Evolutionary conservation across 1,284 basidiomycete genomes (phyloP).

Genomic region (Cerioporus squamosus): DNA sequence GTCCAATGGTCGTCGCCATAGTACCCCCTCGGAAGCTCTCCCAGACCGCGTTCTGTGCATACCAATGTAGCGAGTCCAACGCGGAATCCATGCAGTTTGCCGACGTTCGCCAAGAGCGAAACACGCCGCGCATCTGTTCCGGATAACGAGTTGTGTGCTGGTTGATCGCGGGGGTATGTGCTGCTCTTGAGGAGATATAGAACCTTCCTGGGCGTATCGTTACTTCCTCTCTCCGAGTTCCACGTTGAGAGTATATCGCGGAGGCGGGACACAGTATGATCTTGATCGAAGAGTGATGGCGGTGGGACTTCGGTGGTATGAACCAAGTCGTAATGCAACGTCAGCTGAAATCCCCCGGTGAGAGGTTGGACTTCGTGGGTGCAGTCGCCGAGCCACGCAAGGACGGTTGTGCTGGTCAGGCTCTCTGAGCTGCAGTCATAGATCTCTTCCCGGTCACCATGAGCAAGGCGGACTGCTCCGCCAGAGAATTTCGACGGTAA

Average conservation of each 20-base stretch:
- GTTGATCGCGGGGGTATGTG: too few species aligned
- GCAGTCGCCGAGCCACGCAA: slow-evolving; percentile 42
- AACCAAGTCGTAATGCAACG: too few species aligned
- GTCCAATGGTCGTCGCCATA: neutral
- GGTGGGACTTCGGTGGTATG: too few species aligned
- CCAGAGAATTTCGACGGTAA: slow-evolving; percentile 49
- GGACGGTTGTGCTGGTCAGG: slow-evolving; percentile 37
- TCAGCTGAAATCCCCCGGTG: too few species aligned
- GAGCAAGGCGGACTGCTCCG: slow-evolving; percentile 45
- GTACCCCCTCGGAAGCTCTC: neutral
- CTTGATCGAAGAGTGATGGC: too few species aligned
- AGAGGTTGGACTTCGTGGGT: too few species aligned
- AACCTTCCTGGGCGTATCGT: too few species aligned
- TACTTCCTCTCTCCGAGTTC: too few species aligned
- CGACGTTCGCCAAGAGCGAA: slow-evolving; percentile 47
- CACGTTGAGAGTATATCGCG: too few species aligned
- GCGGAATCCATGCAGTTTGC: neutral
- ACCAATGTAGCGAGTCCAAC: slow-evolving; percentile 22
- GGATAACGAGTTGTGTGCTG: too few species aligned
- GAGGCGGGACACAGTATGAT: too few species aligned
- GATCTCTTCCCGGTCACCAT: slow-evolving; percentile 33
- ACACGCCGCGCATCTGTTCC: slow-evolving; percentile 40
- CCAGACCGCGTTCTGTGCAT: slow-evolving; percentile 43
- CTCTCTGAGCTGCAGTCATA: slow-evolving; percentile 39
- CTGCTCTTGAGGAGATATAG: too few species aligned